Conservation (phyloP, 2,329 filamentous ascomycete genomes). For the Aschersonia sp. region DNA sequence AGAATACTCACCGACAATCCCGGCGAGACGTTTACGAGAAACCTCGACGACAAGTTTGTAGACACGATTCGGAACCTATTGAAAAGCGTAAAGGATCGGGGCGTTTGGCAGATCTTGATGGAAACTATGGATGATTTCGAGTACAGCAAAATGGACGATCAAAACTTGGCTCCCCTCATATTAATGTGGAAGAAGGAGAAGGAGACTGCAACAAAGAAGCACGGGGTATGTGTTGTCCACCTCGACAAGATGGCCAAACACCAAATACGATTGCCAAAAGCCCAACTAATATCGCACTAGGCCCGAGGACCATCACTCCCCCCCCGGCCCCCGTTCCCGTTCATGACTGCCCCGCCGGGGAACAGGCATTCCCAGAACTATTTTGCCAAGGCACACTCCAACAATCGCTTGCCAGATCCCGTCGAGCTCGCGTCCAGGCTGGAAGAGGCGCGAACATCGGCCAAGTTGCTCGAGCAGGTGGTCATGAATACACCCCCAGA, state of each 20-base stretch:
- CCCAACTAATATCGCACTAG: slow-evolving; percentile 5
- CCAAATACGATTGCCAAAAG: no score
- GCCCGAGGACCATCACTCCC: slow-evolving; percentile 7
- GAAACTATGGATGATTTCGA: slow-evolving; percentile 76
- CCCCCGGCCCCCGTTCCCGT: slow-evolving; percentile 7
- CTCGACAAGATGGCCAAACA: no score
- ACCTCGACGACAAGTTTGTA: slow-evolving; percentile 75
- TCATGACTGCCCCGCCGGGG: slow-evolving; percentile 4
- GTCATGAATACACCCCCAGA: slow-evolving; percentile 68
- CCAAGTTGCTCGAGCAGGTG: slow-evolving; percentile 82
- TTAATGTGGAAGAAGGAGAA: slow-evolving; percentile 89
- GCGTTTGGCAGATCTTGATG: slow-evolving; percentile 71
- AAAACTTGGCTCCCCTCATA: slow-evolving; percentile 54
- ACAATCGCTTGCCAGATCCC: slow-evolving; percentile 45
- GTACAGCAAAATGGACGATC: slow-evolving; percentile 55
- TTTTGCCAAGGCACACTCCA: slow-evolving; percentile 36
- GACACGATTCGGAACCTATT: slow-evolving; percentile 62
- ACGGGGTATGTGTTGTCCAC: slow-evolving; percentile 25
- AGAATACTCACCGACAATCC: slow-evolving; percentile 89
- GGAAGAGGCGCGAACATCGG: slow-evolving; percentile 81
- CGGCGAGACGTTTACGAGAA: slow-evolving; percentile 76
- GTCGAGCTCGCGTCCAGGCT: slow-evolving; percentile 69
- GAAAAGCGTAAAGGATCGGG: slow-evolving; percentile 53
- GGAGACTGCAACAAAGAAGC: slow-evolving; percentile 40
- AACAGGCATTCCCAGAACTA: slow-evolving; percentile 38